Percentiles rank a stretch among this genome's conserved stretches.
phyloP scores from a whole-genome alignment of 345 rosid genomes.

The Gossypium anomalum region DNA sequence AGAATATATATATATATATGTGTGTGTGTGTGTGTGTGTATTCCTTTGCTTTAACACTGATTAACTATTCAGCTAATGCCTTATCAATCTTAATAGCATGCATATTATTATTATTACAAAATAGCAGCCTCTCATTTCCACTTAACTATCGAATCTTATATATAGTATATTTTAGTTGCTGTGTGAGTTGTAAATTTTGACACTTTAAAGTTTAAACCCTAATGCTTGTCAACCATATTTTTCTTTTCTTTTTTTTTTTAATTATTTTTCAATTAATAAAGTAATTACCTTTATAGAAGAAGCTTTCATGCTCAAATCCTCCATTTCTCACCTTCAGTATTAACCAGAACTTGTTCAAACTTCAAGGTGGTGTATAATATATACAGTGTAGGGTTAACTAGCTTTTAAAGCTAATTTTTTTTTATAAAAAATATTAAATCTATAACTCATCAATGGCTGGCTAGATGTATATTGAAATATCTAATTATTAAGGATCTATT shows the following conservation, averaged over 20 bases:
- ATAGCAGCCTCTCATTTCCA: not conserved
- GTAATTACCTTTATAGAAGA: not conserved
- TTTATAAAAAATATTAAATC: too few species aligned
- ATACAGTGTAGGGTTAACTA: too few species aligned
- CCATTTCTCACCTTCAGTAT: not conserved
- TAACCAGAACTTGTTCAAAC: not conserved
- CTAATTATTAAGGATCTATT: not conserved
- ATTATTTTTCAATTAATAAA: not conserved
- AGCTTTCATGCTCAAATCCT: not conserved
- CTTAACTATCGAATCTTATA: not conserved
- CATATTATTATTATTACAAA: not conserved
- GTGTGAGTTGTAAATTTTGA: not conserved
- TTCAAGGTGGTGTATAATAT: too few species aligned
- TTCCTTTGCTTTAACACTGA: not conserved
- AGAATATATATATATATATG: not conserved
- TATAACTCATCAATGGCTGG: too few species aligned
- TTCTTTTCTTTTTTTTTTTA: not conserved
- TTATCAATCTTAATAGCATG: not conserved
- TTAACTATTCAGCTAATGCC: not conserved
- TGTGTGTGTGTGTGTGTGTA: not conserved
- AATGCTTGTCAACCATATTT: not conserved
- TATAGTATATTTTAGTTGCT: not conserved
- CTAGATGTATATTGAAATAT: too few species aligned
- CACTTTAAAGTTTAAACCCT: not conserved
- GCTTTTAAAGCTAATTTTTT: too few species aligned